Evolutionary conservation across 768 basidiomycete genomes (phyloP).

Genomic region (Psilocybe cyanescens): DNA sequence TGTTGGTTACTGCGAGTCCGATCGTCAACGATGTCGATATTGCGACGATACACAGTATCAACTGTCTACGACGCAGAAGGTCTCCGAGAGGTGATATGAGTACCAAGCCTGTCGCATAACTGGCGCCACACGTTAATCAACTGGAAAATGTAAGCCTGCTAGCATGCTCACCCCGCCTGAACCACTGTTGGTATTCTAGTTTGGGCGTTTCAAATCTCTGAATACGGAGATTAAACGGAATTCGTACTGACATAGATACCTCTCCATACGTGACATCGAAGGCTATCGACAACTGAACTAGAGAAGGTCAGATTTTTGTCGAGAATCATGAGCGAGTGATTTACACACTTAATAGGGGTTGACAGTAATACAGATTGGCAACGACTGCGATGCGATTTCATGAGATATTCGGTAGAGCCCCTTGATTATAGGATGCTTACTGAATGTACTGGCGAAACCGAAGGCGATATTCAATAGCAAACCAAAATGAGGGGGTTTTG

Average conservation of each 20-base stretch:
- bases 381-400: slow-evolving; percentile 43
- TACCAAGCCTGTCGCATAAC: slow-evolving; percentile 75
- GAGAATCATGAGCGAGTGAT: no score
- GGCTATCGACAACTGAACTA: slow-evolving; percentile 44
- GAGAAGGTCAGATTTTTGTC: not conserved
- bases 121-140: slow-evolving; percentile 22
- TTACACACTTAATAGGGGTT: slow-evolving; percentile 64
- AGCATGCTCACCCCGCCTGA: slow-evolving; percentile 60
- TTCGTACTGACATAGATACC: slow-evolving; percentile 37
- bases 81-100: slow-evolving; percentile 85
- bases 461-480: slow-evolving; percentile 59
- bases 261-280: slow-evolving; percentile 41
- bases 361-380: slow-evolving; percentile 82
- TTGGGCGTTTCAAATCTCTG: not conserved
- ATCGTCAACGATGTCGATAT: slow-evolving; percentile 65
- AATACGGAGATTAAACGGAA: not conserved
- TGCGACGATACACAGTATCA: slow-evolving; percentile 64
- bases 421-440: slow-evolving; percentile 28
- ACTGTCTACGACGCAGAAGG: slow-evolving; percentile 74
- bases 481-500: slow-evolving; percentile 57
- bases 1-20: slow-evolving; percentile 67
- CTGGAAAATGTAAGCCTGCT: not conserved
- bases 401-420: not conserved
- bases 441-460: slow-evolving; percentile 66
- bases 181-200: slow-evolving; percentile 65